Conservation (phyloP, 108 stramenopile genomes). For the Cyclostephanos tholiformis region DNA sequence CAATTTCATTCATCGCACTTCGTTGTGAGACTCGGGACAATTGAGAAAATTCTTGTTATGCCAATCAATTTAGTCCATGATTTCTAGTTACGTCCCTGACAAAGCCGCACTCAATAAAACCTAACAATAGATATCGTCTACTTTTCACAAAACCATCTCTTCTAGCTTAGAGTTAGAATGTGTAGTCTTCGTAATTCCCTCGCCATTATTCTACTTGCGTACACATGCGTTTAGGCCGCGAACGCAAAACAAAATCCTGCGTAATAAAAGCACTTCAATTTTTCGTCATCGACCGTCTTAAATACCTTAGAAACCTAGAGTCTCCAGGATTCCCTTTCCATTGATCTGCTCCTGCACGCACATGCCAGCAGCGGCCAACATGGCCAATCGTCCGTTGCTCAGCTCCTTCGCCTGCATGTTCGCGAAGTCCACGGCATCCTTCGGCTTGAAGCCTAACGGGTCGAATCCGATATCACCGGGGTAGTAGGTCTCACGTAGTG, state of each 20-base stretch:
- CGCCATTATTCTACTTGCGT: slow-evolving; percentile 30
- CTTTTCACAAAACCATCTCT: too few species aligned
- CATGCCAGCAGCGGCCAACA: slow-evolving; percentile 55
- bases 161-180: background rate
- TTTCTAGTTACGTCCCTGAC: too few species aligned
- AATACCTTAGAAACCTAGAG: slow-evolving; percentile 11
- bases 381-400: slow-evolving; percentile 65
- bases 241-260: too few species aligned
- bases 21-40: too few species aligned
- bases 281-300: background rate
- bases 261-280: too few species aligned
- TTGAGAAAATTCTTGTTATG: too few species aligned
- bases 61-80: too few species aligned
- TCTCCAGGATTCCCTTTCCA: slow-evolving; percentile 35
- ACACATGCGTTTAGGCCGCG: slow-evolving; percentile 36
- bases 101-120: too few species aligned
- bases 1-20: background rate
- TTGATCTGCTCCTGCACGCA: slow-evolving; percentile 44
- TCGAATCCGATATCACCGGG: slow-evolving; percentile 64
- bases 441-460: slow-evolving; percentile 60
- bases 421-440: slow-evolving; percentile 37
- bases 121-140: too few species aligned
- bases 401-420: slow-evolving; percentile 42
- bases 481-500: slow-evolving; percentile 61
- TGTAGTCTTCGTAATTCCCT: slow-evolving; percentile 27